Percentiles rank a stretch among this genome's conserved stretches.
phyloP scores from a whole-genome alignment of 345 rosid genomes.

The Camelina sativa region DNA sequence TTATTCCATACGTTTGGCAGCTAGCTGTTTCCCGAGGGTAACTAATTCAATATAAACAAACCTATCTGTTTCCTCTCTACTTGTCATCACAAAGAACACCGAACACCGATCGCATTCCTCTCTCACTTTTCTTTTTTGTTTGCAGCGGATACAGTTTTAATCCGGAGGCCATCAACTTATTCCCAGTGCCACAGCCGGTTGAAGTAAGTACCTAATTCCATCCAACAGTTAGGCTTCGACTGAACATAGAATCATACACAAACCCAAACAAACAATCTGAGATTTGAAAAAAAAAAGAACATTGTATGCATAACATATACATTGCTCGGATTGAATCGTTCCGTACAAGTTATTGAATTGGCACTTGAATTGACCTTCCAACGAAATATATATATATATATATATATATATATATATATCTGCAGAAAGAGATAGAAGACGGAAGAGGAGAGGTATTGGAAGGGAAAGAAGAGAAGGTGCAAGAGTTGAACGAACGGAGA shows the following conservation, averaged over 20 bases:
- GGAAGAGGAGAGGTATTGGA: conserved; percentile 37
- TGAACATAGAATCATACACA: neutral
- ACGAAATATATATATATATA: conserved; percentile 10
- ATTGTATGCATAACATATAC: neutral
- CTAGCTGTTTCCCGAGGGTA: conserved; percentile 76
- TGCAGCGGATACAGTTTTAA: conserved; percentile 75
- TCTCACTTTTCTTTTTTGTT: neutral
- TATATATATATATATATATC: conserved; percentile 20
- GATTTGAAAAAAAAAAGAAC: neutral
- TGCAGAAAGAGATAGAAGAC: conserved; percentile 47
- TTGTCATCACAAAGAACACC: neutral
- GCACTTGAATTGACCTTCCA: neutral
- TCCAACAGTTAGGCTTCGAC: neutral
- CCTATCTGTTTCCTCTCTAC: conserved; percentile 15
- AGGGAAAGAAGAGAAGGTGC: conserved; percentile 39
- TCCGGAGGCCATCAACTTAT: conserved; percentile 71
- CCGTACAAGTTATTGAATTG: neutral
- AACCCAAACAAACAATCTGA: neutral
- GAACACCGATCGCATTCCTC: conserved; percentile 12
- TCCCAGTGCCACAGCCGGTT: conserved; percentile 59
- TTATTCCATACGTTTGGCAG: conserved; percentile 92
- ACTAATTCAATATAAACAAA: neutral
- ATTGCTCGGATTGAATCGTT: neutral
- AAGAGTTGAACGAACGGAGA: conserved; percentile 42
- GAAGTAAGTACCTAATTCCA: conserved; percentile 58